Conservation (phyloP, 2,329 filamentous ascomycete genomes). For the Aspergillus luchuensis region DNA sequence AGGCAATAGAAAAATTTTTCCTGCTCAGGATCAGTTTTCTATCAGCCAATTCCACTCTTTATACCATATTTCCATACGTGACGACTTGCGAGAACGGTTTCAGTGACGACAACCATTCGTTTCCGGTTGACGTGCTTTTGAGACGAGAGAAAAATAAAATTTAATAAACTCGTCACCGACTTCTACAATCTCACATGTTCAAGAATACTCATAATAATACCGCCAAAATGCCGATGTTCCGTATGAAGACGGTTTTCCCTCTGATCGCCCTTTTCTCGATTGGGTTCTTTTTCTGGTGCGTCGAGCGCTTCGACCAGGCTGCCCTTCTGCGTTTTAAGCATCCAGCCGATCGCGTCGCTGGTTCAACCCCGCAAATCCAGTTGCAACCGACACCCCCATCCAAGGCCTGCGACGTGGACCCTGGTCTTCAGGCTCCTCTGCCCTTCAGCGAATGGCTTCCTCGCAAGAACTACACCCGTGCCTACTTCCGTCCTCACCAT, state of each 20-base stretch:
- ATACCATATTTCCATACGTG: constrained; percentile 4
- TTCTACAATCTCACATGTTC: constrained; percentile 32
- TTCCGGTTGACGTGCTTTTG: constrained; percentile 16
- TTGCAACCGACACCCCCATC: constrained; percentile 22
- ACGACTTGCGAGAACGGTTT: constrained; percentile 15
- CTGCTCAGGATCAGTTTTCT: constrained; percentile 3
- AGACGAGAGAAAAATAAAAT: constrained; percentile 13
- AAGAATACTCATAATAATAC: constrained; percentile 31
- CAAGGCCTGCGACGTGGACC: constrained; percentile 39
- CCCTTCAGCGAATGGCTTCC: constrained; percentile 45
- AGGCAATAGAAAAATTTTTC: constrained; percentile 20
- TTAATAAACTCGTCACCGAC: constrained; percentile 11
- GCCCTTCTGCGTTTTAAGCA: constrained; percentile 41
- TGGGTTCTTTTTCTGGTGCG: constrained; percentile 44
- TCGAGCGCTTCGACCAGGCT: constrained; percentile 43
- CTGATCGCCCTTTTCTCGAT: constrained; percentile 42
- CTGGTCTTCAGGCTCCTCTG: constrained; percentile 36
- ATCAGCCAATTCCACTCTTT: constrained; percentile 28
- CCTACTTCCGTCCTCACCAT: constrained; percentile 44
- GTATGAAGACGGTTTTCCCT: constrained; percentile 43
- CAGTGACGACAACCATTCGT: constrained; percentile 8
- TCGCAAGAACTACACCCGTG: constrained; percentile 48
- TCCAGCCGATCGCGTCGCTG: constrained; percentile 34
- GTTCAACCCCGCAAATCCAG: constrained; percentile 25
- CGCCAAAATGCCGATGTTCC: constrained; percentile 43